Base-by-base conservation (phyloP, 345 rosid species). In the Turnera subulata region DNA sequence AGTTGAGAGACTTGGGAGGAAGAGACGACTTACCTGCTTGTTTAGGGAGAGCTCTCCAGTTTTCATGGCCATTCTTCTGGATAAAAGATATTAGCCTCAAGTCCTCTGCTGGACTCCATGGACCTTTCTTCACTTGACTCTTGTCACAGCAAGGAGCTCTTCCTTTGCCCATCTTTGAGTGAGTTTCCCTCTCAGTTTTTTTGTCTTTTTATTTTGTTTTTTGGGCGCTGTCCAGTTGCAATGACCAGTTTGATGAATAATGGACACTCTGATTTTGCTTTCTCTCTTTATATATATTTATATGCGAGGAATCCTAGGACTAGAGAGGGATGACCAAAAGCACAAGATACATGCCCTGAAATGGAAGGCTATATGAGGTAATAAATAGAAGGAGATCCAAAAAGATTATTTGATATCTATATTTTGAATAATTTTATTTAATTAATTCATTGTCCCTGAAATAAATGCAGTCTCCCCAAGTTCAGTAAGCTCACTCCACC, bases 51-150 rank as follows among this genome's bases (percentile, higher is more conserved):
- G 95, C 76, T 57, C 98, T 81, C 98, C 98, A 92, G 50, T 92
- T 92, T 1, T 77, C 82, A 65, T 92, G 98, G 23, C 98, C 98
- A 69, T 84, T 71, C 55, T 79, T 82, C 69, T 84, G 93, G 61
- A 92, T 81, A 47, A 84, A 88, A 65, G 89, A 55, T 71, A 83
- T 75, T 60, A 92, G 98, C 64, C 72, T 83, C 53, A 84, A 58
- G 73, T 92, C 98, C 70, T 92, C 98, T 5, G 77, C 80, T 44
- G 95, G 86, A 38, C 89, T 88, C 98, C 98, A 91, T 64, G 98
- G 90, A 21, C 98, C 98, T 82, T 80, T 88, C 72, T 84, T 92
- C 72, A 92, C 96, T 67, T 78, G 60, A 62, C 62, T 80, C 78
- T 92, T 89, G 53, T 89, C 95, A 58, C 96, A 92, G 43, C 98